Base-by-base conservation (phyloP, 2,329 filamentous ascomycete species). In the Fusarium robinianum region DNA sequence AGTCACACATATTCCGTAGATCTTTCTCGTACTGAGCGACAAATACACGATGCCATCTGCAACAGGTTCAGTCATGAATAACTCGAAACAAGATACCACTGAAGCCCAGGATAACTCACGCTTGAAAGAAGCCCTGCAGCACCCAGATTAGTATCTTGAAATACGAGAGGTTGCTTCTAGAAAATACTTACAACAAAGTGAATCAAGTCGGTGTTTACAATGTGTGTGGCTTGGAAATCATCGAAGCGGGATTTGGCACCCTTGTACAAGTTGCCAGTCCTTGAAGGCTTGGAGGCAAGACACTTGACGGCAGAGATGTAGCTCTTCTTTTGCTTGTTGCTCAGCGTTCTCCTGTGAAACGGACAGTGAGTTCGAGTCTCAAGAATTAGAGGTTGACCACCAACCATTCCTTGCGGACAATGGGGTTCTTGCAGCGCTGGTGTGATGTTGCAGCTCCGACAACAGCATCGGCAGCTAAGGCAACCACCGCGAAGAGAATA, bases 191-290 rank as follows among this genome's bases (percentile, higher is more conserved):
- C 55, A 22, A 61, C 64, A 23, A 43, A 58, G 30, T 62, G 59
- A 5, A 59, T 42, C n/a, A 39, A 15, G 21, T 57, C 46, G 7
- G 53, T 55, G 39, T 60, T 38, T 17, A 48, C 49, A 19, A 61
- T 59, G 21, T 63, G 60, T n/a, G 57, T 50, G 7, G 54, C 54
- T 26, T 54, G 40, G 25, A 62, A 63, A 27, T 63, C 60, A 10
- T 63, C 60, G 12, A 51, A 63, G 2, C 58, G 54, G 15, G 51
- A 55, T 39, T 48, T 52, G 12, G 57, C 49, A 5, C 51, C 57
- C 3, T 47, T 30, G 26, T 57, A 57, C 24, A 49, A 19, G 23
- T 32, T 16, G 9, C 45, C 42, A 8, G 49, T 42, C 31, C 41
- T 34, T 2, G 59, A 48, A 8, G 58, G 49, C 27, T 44, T 50